Evolutionary conservation across 2,329 filamentous ascomycete species (phyloP).

Genomic region (Sarocladiaceae sp.): DNA sequence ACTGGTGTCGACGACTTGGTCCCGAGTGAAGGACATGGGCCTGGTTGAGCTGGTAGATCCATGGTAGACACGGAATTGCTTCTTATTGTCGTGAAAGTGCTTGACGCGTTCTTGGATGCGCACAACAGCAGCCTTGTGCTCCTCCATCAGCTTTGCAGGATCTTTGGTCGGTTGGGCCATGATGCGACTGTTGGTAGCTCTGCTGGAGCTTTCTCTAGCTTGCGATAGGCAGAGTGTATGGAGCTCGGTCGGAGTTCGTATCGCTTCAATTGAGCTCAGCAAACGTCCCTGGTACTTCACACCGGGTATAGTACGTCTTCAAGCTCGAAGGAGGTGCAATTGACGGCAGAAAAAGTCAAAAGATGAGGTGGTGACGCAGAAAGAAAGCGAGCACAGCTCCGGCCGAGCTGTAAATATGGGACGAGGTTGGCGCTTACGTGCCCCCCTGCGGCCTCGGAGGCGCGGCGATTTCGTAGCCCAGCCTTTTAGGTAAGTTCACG

Average conservation of each 20-base stretch:
- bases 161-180: slow-evolving; percentile 4
- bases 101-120: slow-evolving; percentile 21
- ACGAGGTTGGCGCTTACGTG: slow-evolving; percentile 9
- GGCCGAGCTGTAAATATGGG: not conserved
- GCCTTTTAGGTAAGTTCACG: not conserved
- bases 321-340: no score
- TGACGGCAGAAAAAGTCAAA: not conserved
- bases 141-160: slow-evolving; percentile 18
- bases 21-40: slow-evolving; percentile 28
- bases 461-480: slow-evolving; percentile 3
- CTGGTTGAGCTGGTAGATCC: slow-evolving; percentile 57
- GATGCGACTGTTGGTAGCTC: not conserved
- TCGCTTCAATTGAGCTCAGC: slow-evolving; percentile 3
- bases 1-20: slow-evolving; percentile 47
- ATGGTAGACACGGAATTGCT: slow-evolving; percentile 53
- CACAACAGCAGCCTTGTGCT: slow-evolving; percentile 20
- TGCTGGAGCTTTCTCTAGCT: not conserved
- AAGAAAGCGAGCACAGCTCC: not conserved
- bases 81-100: slow-evolving; percentile 22
- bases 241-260: not conserved
- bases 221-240: not conserved
- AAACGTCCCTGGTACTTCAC: not conserved
- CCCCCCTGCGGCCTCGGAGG: slow-evolving; percentile 1
- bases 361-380: not conserved
- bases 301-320: no score